Percentiles rank a stretch among this genome's conserved stretches.
Conservation (phyloP, 148 eudicot genomes). For the Drosera capensis region DNA sequence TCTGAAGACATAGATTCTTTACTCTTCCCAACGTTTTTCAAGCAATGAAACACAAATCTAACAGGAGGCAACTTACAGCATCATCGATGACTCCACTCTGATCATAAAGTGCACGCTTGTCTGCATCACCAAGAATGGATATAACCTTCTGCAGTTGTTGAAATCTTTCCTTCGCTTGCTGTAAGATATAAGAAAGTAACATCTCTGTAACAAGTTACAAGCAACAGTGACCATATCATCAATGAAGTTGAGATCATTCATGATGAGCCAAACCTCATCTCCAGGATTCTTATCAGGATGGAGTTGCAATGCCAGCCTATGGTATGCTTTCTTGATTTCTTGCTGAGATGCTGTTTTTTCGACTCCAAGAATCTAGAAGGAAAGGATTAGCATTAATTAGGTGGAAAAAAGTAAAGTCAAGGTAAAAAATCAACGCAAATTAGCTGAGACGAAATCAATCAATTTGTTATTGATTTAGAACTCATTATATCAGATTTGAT, state of each 20-base stretch:
- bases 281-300: slow-evolving; percentile 98
- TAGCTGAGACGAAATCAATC: no score
- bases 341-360: slow-evolving; percentile 63
- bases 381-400: no score
- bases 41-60: not conserved
- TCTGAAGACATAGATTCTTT: no score
- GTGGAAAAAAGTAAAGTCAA: no score
- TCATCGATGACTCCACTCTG: slow-evolving; percentile 93
- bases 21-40: no score
- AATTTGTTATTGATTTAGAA: no score
- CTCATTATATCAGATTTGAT: no score
- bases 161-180: slow-evolving; percentile 92
- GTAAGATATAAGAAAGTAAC: not conserved
- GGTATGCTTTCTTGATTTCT: slow-evolving; percentile 84
- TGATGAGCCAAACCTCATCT: slow-evolving; percentile 46
- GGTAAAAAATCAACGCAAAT: no score
- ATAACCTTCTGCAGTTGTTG: slow-evolving; percentile 96
- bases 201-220: not conserved
- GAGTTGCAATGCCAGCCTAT: slow-evolving; percentile 77
- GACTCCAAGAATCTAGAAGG: slow-evolving; percentile 71
- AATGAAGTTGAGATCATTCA: not conserved
- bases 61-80: slow-evolving; percentile 53
- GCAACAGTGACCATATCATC: not conserved
- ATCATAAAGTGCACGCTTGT: slow-evolving; percentile 84
- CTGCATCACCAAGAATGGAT: slow-evolving; percentile 88